Conservation (phyloP, 192 early-diverging fungal genomes). For the Coemansia umbellata region DNA sequence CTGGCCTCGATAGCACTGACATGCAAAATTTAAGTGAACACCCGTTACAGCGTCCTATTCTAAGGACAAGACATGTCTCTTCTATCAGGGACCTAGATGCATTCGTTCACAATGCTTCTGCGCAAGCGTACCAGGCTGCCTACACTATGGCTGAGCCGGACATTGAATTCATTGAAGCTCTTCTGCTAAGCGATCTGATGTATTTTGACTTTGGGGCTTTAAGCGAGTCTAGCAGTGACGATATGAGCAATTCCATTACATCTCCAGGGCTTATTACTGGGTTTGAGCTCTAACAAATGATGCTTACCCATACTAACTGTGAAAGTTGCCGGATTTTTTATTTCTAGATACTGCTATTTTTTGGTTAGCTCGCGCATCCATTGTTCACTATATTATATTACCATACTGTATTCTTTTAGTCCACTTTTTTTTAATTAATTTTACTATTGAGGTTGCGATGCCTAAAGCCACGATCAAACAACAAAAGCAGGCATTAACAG, state of each 20-base stretch:
- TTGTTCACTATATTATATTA: no score
- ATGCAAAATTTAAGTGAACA: conserved; percentile 23
- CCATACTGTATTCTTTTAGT: no score
- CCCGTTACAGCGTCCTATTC: conserved; percentile 64
- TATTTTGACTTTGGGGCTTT: conserved; percentile 33
- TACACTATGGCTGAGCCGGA: conserved; percentile 72
- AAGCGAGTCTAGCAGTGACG: not conserved
- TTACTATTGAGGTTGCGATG: no score
- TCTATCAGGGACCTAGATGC: conserved; percentile 69
- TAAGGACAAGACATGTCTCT: conserved; percentile 66
- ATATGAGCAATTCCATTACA: not conserved
- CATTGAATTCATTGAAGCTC: conserved; percentile 66
- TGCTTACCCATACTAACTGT: no score
- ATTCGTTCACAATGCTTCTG: conserved; percentile 72
- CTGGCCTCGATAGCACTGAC: conserved; percentile 7
- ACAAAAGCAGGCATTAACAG: no score
- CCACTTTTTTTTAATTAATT: no score
- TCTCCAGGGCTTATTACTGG: conserved; percentile 7
- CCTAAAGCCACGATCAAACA: no score
- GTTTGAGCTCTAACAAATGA: conserved; percentile 10
- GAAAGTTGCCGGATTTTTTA: no score
- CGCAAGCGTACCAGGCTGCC: conserved; percentile 72
- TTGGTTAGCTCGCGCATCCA: no score
- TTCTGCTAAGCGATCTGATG: conserved; percentile 55
- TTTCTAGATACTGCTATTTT: no score